Evolutionary conservation across 805 yeast genomes (phyloP).

Genomic region (Citeromyces nyonsensis): DNA sequence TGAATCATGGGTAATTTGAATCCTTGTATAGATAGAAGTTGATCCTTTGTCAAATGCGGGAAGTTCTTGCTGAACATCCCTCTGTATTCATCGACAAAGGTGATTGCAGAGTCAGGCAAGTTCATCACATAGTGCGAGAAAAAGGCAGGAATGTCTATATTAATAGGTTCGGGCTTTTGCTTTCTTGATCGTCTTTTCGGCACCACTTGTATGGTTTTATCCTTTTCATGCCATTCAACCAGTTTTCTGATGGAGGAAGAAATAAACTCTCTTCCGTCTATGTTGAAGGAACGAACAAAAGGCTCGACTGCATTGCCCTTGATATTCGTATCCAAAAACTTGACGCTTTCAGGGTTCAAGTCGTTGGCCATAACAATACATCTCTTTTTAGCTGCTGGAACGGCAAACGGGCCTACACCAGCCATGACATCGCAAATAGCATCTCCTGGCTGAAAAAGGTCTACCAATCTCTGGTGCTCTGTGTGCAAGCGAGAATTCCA

Average conservation of each 20-base stretch:
- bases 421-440: constrained; percentile 94
- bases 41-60: constrained; percentile 17
- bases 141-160: constrained; percentile 30
- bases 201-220: constrained; percentile 16
- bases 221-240: constrained; percentile 23
- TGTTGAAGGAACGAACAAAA: constrained; percentile 48
- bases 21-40: constrained; percentile 20
- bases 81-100: constrained; percentile 60
- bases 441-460: constrained; percentile 35
- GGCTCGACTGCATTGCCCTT: constrained; percentile 40
- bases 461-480: constrained; percentile 77
- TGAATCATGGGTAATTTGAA: constrained; percentile 63
- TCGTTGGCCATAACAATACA: constrained; percentile 84
- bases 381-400: constrained; percentile 83
- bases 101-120: constrained; percentile 83
- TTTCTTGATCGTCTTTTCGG: constrained; percentile 10
- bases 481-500: constrained; percentile 95
- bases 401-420: constrained; percentile 96
- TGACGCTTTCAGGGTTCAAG: constrained; percentile 75
- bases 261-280: constrained; percentile 79
- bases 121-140: constrained; percentile 83
- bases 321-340: constrained; percentile 54
- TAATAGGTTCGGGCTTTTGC: constrained; percentile 5
- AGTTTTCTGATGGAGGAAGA: constrained; percentile 16
- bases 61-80: constrained; percentile 44